Evolutionary conservation across 805 yeast species (phyloP), one percentile per base, ranked within the genome.

Genomic region (Ogataea trehaloabstinens): DNA sequence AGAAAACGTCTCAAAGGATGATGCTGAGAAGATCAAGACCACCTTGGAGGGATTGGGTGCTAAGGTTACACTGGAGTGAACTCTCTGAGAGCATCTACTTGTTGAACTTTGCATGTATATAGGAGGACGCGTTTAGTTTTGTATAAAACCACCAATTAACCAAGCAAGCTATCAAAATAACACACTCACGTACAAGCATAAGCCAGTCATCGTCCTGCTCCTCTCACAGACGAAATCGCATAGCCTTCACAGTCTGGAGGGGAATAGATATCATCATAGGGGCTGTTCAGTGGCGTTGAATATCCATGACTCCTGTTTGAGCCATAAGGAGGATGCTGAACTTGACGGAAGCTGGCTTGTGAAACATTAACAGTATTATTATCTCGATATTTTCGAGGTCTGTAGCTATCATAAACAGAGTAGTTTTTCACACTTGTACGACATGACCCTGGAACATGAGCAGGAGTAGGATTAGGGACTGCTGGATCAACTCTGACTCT

Each of bases 1-100:
- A 73, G 99, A 93, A 56, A 88, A 89, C 56, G 89, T 93, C 45
- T 83, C 95, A 46, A 93, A 93, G 76, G 99, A 70, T 62, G 99
- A 93, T 57, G 98, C 98, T 51, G 97, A 91, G 58, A 89, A 90
- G 77, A 84, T 93, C 63, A 91, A 93, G 74, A 74, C 85, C 45
- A 80, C 95, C 46, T 76, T 93, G 61, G 99, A 93, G 72, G 93
- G 80, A 38, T 76, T 91, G 56, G 99, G 99, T 65, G 99, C 95
- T 50, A 93, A 93, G 77, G 76, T 93, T 58, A 53, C 78, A 42
- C 73, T 93, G 63, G 99, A 93, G 74, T 93, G 80, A 67, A 12
- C 25, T 22, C 25, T 22, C 11, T 12, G 25, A 22, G 25, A 12
- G 25, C 31, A n/a, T n/a, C 28, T 15, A 13, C 10, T 37, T 20